Conservation (phyloP, 768 basidiomycete genomes). For the Tricholoma sp. region DNA sequence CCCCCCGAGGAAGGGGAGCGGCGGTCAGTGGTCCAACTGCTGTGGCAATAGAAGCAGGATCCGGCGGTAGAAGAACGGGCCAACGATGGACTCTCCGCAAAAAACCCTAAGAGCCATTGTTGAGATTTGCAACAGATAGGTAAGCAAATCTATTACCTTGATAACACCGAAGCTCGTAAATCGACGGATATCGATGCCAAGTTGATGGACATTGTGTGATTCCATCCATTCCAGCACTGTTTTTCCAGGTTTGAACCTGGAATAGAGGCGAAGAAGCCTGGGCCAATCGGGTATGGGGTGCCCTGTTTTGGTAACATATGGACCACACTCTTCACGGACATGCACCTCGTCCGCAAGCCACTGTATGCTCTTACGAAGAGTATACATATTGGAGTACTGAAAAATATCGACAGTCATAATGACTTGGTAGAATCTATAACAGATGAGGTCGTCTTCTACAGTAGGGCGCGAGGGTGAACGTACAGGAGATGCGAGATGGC, state of each 20-base stretch:
- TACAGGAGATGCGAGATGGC: slow-evolving; percentile 92
- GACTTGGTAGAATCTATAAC: slow-evolving; percentile 83
- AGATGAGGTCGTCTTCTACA: slow-evolving; percentile 3
- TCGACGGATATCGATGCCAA: slow-evolving; percentile 87
- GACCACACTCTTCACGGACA: slow-evolving; percentile 86
- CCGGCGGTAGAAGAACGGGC: slow-evolving; percentile 61
- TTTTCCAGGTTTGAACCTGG: slow-evolving; percentile 75
- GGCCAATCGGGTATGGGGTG: slow-evolving; percentile 78
- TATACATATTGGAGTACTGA: slow-evolving; percentile 97
- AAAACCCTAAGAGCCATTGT: slow-evolving; percentile 64
- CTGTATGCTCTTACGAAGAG: slow-evolving; percentile 78
- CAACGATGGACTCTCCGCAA: slow-evolving; percentile 91
- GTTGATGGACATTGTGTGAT: slow-evolving; percentile 55
- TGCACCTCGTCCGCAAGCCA: slow-evolving; percentile 83
- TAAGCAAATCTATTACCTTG: slow-evolving; percentile 50
- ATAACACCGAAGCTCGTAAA: slow-evolving; percentile 97
- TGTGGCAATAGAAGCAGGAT: slow-evolving; percentile 22
- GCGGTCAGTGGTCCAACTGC: slow-evolving; percentile 13
- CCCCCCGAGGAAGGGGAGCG: slow-evolving; percentile 22
- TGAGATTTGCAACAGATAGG: slow-evolving; percentile 1
- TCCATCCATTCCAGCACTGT: slow-evolving; percentile 90
- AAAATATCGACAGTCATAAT: slow-evolving; percentile 97
- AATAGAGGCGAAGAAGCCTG: slow-evolving; percentile 79
- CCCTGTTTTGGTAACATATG: slow-evolving; percentile 80
- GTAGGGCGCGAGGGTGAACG: slow-evolving; percentile 19